A percentile compares a stretch with the other conserved stretches of the same genome.
These are phyloP conservation scores for Fusarium musae DNA, from an alignment of 2,329 filamentous ascomycete species.

Conservation along the genomic window DNA sequence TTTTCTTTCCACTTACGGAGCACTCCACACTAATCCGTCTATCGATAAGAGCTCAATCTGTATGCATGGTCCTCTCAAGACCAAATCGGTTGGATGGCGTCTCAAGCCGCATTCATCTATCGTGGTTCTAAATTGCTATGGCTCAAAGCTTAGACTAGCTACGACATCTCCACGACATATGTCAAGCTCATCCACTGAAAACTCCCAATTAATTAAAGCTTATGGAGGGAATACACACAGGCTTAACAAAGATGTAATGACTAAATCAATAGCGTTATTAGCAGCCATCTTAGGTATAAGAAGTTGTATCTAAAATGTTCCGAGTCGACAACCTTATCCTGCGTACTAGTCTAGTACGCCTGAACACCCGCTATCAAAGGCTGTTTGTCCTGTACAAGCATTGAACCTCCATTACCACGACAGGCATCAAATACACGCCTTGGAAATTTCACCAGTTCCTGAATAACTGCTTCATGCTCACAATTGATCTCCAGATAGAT, in stretches of 20 bases:
- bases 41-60: conserved; percentile 39
- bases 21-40: conserved; percentile 12
- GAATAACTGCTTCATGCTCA: conserved; percentile 13
- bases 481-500: conserved; percentile 47
- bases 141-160: background rate
- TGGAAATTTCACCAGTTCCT: conserved; percentile 32
- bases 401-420: background rate
- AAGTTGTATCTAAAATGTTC: background rate
- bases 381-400: background rate
- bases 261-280: background rate
- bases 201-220: background rate
- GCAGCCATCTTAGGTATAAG: background rate
- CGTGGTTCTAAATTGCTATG: conserved; percentile 12
- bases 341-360: background rate
- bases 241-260: background rate
- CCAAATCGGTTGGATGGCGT: background rate
- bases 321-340: background rate
- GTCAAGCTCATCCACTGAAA: background rate
- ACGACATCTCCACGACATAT: background rate
- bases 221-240: background rate
- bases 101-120: conserved; percentile 35
- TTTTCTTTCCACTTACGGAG: background rate
- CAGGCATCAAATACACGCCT: conserved; percentile 26
- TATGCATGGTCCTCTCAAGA: conserved; percentile 7
- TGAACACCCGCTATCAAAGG: background rate